Base-by-base conservation (phyloP, 345 rosid species). In the Sonneratia caseolaris region DNA sequence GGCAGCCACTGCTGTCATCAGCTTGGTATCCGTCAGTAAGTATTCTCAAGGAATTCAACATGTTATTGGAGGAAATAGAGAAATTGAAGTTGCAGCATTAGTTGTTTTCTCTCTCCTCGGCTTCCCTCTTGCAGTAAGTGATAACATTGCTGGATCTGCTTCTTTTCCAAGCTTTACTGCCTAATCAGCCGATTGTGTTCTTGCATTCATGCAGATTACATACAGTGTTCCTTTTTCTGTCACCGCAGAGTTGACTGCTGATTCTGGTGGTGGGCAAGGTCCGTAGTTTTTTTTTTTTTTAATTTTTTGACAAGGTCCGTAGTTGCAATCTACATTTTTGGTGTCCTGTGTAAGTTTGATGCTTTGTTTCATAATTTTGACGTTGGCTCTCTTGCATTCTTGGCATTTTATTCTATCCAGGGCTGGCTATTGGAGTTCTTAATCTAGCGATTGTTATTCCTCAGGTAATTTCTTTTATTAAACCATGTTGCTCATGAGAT, bases 401-500 rank as follows among this genome's bases (percentile, higher is more conserved):
- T 68, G 45, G 19, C 38, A 68, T 68, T 66, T 68, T 27, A 37
- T 62, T 14, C 37, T 72, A 35, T 78, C 70, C 93, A 92, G 99
- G 99, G 69, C 80, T 92, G 86, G 98, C 99, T 37, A 92, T 96
- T 24, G 98, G 97, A 78, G 97, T 96, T 69, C 80, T 96, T 70
- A 92, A 92, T 80, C 93, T 96, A 36, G 96, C 98, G 66, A 91
- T 96, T 56, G 99, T 96, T 73, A 70, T 92, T 75, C 99, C 97
- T 10, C 99, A 90, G 90, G 97, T 79, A 82, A 45, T 57, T 48
- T 35, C 49, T n/a, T n/a, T 37, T 49, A 11, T 62, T 61, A 40
- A 38, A 53, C 59, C 22, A 9, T 27, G 18, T 7, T 65, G 43
- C 68, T 66, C 22, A 66, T 53, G 3, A 18, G 59, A 53, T 21